Evolutionary conservation across 2,329 filamentous ascomycete genomes (phyloP), one percentile per base, ranked within the genome.

Genomic region (Microsporum ferrugineum): DNA sequence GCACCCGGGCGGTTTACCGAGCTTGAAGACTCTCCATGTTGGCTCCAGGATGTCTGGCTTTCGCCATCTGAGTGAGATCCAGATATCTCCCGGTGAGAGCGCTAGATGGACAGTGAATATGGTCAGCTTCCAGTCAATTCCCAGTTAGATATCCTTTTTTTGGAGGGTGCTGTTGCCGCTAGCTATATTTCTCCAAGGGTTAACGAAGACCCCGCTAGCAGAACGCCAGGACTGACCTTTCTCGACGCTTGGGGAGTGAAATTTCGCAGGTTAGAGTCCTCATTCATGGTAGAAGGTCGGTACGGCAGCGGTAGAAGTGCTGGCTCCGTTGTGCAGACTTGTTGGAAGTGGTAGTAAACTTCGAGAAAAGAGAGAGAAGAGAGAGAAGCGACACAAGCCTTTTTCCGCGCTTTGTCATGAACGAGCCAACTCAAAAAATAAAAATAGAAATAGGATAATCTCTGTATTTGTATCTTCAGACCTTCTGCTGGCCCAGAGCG

Each of bases 61-160:
- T 64, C 66, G 60, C 67, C 65, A 51, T 65, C 65, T 45, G 62
- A 58, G 57, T 69, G 64, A 7, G 72, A 67, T 47, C 69, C 64
- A 29, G 73, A 71, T 66, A 75, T 76, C 60, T 75, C 70, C 62
- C 66, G 68, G 60, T 72, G 69, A 41, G 67, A 68, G 63, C 69
- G 70, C 73, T 75, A 57, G 3, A 38, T 51, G 31, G 56, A 29
- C n/a, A 63, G 63, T 63, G 61, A 61, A 60, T 17, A 27, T 61
- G 68, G 66, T 64, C 60, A 60, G 59, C 33, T 14, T 23, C 31
- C 34, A 14, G 34, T 57, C 34, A 43, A 14, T 59, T 60, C 51
- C 60, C 45, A 58, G 57, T 58, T 60, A 60, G 45, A 38, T 17
- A 6, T n/a, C 31, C 59, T 65, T 12, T 14, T 27, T 6, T 29